Evolutionary conservation across 1,284 basidiomycete genomes (phyloP), one percentile per base, ranked within the genome.

Genomic region (Puccinia polysora): DNA sequence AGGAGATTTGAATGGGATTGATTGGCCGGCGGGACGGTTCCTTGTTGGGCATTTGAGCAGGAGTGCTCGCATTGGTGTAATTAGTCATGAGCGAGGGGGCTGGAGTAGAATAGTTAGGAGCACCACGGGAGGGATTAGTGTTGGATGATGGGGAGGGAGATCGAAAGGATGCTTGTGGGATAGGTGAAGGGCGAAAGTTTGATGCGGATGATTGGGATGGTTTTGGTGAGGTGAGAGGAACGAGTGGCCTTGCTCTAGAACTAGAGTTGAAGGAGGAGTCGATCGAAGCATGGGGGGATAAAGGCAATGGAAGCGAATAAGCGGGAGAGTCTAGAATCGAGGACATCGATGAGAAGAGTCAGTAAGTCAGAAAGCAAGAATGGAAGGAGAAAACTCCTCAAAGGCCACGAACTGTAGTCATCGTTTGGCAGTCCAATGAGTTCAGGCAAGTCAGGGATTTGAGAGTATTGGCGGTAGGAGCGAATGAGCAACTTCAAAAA

Each of bases 401-500:
- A n/a, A n/a, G n/a, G n/a, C 76, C 43, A 55, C 52, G n/a, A 74
- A 69, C 50, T 74, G 74, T 12, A 75, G 73, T 23, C 70, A 63
- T 12, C 74, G 64, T 59, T 23, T 10, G 38, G 45, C 23, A 81
- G 80, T 56, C 79, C 79, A 71, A 81, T 77, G 64, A 82, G 70
- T 58, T 79, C 75, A 0, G 81, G 81, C 5, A 77, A 32, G 83
- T 84, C 75, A 85, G 84, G n/a, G n/a, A n/a, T 83, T 43, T 83
- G 83, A 18, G 86, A 83, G 38, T 88, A 83, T 38, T 83, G 81
- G 53, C 84, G 84, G 80, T 88, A 92, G n/a, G 91, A 83, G 70
- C 86, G 83, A 73, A 91, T 82, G 43, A 88, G 76, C 0, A 87
- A 83, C 47, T 84, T 83, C 55, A 95, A 80, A 79, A 96, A 96